A percentile compares a stretch with the other conserved stretches of the same genome.
Conservation (phyloP, 139 green algal genomes). For the Prasinococcaceae sp. region DNA sequence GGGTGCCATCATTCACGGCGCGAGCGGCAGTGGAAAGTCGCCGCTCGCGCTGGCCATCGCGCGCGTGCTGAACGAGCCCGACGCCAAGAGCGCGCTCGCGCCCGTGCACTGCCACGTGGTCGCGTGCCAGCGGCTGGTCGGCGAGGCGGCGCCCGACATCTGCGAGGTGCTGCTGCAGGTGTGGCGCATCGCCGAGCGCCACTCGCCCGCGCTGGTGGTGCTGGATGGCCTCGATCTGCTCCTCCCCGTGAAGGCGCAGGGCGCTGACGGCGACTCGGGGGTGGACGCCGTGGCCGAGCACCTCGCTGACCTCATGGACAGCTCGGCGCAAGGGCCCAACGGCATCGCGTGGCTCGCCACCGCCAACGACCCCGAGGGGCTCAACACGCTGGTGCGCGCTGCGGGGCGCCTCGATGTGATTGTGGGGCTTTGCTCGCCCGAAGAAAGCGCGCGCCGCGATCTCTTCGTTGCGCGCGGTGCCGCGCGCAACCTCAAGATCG, state of each 20-base stretch:
- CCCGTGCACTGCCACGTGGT: too few relatives aligned
- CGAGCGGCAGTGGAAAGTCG: conserved; percentile 4
- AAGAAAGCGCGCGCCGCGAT: too few relatives aligned
- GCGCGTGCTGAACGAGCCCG: conserved; percentile 10
- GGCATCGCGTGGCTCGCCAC: conserved; percentile 8
- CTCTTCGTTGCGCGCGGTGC: too few relatives aligned
- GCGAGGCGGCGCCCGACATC: too few relatives aligned
- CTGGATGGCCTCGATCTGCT: conserved; percentile 69
- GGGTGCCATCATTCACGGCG: too few relatives aligned
- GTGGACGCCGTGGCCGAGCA: conserved; percentile 4
- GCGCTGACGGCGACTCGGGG: conserved; percentile 1
- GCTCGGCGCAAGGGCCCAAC: too few relatives aligned
- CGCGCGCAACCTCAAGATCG: too few relatives aligned
- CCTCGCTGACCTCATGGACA: conserved; percentile 19
- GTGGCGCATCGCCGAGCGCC: conserved; percentile 13
- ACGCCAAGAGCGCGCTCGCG: too few relatives aligned
- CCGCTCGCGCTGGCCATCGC: conserved; percentile 26
- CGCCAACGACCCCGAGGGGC: background rate
- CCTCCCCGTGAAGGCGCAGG: conserved; percentile 21
- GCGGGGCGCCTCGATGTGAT: conserved; percentile 13
- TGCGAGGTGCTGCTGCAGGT: too few relatives aligned
- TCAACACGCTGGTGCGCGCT: background rate
- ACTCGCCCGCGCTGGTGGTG: conserved; percentile 52
- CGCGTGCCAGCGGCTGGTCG: too few relatives aligned
- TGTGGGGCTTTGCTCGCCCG: conserved; percentile 16